phyloP scores from a whole-genome alignment of 495 filamentous ascomycete genomes.

The Hypomontagnella monticulosa region DNA sequence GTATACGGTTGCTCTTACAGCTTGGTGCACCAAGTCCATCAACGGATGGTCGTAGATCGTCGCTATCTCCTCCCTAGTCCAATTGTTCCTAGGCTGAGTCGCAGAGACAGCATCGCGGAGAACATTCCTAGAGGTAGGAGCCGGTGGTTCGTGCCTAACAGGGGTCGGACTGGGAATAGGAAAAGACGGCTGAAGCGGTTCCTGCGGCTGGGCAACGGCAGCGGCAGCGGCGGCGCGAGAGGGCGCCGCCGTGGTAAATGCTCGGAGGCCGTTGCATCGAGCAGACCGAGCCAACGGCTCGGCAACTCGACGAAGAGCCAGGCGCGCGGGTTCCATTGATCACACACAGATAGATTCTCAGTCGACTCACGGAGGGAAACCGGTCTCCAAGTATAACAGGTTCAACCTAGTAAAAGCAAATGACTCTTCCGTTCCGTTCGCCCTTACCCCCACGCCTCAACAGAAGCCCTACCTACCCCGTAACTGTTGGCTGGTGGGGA shows the following conservation, averaged over 20 bases:
- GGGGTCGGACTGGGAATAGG: conserved; percentile 24
- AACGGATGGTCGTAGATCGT: conserved; percentile 80
- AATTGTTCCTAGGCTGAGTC: conserved; percentile 68
- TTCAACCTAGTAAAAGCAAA: conserved; percentile 1
- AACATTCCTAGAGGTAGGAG: conserved; percentile 17
- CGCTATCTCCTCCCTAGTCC: conserved; percentile 80
- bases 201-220: conserved; percentile 24
- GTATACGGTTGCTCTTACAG: conserved; percentile 60
- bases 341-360: conserved; percentile 9
- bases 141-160: conserved; percentile 12
- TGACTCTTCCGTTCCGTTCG: background rate
- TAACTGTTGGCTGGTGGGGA: conserved; percentile 16
- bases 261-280: conserved; percentile 18
- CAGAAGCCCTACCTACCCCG: conserved; percentile 12
- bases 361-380: conserved; percentile 20
- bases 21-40: conserved; percentile 77
- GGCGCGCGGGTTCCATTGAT: conserved; percentile 33
- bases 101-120: conserved; percentile 63
- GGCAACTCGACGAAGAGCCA: conserved; percentile 29
- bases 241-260: conserved; percentile 26
- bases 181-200: conserved; percentile 20
- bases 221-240: conserved; percentile 27
- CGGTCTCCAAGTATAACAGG: conserved; percentile 20
- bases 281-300: conserved; percentile 25
- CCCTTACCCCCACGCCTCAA: conserved; percentile 11